Conservation (phyloP, 1,139 yeast species). For the Eremothecium cymbalariae region DNA sequence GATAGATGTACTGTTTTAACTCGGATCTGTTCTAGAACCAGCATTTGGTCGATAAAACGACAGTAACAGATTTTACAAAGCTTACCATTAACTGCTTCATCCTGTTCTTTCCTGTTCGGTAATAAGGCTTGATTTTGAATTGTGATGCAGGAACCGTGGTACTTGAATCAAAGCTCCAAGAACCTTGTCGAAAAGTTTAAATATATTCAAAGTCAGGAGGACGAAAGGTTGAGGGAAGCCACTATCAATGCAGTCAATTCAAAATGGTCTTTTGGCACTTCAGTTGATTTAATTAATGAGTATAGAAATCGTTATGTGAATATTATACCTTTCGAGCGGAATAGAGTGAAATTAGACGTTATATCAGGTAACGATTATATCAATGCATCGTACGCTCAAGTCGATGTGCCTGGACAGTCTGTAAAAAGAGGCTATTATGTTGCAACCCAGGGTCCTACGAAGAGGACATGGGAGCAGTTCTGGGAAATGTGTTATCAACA, state of each 20-base stretch:
- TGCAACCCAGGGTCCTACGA: constrained; percentile 69
- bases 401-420: constrained; percentile 24
- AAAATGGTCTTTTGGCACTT: constrained; percentile 30
- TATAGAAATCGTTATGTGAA: constrained; percentile 47
- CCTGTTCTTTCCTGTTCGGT: no score
- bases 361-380: constrained; percentile 35
- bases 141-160: constrained; percentile 22
- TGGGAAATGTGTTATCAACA: constrained; percentile 77
- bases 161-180: constrained; percentile 23
- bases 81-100: no score
- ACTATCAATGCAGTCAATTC: constrained; percentile 24
- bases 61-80: no score
- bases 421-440: constrained; percentile 35
- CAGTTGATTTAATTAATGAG: constrained; percentile 26
- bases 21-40: no score
- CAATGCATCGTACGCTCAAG: constrained; percentile 38
- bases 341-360: constrained; percentile 41
- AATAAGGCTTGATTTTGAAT: no score
- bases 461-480: constrained; percentile 54
- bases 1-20: no score
- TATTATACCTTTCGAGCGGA: constrained; percentile 52
- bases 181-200: constrained; percentile 24
- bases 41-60: no score
- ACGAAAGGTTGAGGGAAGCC: constrained; percentile 33
- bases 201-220: constrained; percentile 31